A percentile compares a stretch with the other conserved stretches of the same genome.
Conservation (phyloP, 2,329 filamentous ascomycete genomes). For the Nemania sp. region DNA sequence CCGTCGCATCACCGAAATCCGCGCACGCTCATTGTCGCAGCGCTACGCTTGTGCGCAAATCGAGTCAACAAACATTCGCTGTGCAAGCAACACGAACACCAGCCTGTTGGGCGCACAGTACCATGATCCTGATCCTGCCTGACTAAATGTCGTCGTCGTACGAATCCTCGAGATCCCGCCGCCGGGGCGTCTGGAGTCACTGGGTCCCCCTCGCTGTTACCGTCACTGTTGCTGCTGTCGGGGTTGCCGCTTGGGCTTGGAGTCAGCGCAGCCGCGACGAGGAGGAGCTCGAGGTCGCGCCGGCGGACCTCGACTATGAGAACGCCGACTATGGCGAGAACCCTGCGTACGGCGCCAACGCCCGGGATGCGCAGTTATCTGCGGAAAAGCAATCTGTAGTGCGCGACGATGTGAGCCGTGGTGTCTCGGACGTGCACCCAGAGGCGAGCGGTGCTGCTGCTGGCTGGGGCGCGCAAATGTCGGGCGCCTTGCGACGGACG, state of each 20-base stretch:
- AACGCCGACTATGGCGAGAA: conserved; percentile 54
- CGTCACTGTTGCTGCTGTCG: conserved; percentile 82
- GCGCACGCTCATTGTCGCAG: conserved; percentile 1
- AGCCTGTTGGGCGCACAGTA: conserved; percentile 31
- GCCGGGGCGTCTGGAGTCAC: conserved; percentile 71
- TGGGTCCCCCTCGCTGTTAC: conserved; percentile 90
- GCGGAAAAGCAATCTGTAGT: conserved; percentile 45
- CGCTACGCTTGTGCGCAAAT: conserved; percentile 8
- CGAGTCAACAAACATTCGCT: neutral
- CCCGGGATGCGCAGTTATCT: conserved; percentile 39
- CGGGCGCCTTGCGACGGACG: conserved; percentile 77
- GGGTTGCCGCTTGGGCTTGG: conserved; percentile 90
- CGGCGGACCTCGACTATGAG: conserved; percentile 54
- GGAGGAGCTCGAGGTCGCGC: conserved; percentile 59
- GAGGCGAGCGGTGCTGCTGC: conserved; percentile 43
- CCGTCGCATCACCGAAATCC: conserved; percentile 6
- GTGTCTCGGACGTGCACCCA: conserved; percentile 42
- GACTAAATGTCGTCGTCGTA: conserved; percentile 63
- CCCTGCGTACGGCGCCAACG: conserved; percentile 51
- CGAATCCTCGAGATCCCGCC: conserved; percentile 64
- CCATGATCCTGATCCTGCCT: conserved; percentile 46
- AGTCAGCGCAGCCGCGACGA: conserved; percentile 80
- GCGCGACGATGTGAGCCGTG: conserved; percentile 48
- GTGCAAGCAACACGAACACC: conserved; percentile 14
- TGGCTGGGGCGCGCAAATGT: conserved; percentile 77